Evolutionary conservation across 2,329 filamentous ascomycete species (phyloP).

Genomic region (Scorias spongiosa): DNA sequence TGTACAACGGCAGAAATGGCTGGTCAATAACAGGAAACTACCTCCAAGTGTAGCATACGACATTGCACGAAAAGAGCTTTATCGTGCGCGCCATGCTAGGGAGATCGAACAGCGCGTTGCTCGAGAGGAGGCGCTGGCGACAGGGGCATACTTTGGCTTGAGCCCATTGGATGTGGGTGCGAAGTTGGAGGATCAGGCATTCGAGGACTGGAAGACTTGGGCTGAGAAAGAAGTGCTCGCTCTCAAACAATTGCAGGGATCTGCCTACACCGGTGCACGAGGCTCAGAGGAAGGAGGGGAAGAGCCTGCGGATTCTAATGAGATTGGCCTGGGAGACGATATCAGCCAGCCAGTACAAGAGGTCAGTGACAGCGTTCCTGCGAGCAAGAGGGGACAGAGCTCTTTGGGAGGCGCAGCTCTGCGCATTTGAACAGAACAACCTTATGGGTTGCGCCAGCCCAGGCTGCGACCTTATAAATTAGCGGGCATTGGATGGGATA

Average conservation of each 20-base stretch:
- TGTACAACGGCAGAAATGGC: conserved; percentile 76
- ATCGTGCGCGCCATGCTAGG: conserved; percentile 63
- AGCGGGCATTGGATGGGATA: too few relatives aligned
- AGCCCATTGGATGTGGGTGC: conserved; percentile 60
- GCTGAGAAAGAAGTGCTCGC: conserved; percentile 41
- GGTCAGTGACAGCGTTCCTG: conserved; percentile 17
- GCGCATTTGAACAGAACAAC: conserved; percentile 15
- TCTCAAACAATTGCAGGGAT: conserved; percentile 31
- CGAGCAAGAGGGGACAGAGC: conserved; percentile 18
- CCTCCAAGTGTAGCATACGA: conserved; percentile 60
- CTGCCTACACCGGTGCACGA: conserved; percentile 23
- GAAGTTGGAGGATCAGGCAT: conserved; percentile 64
- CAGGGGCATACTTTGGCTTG: conserved; percentile 81
- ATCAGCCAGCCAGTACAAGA: conserved; percentile 23
- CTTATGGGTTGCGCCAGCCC: not conserved
- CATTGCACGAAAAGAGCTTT: conserved; percentile 76
- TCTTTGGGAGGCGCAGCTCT: conserved; percentile 23
- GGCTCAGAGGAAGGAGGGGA: conserved; percentile 13
- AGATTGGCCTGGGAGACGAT: conserved; percentile 1
- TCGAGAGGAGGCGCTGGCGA: conserved; percentile 69
- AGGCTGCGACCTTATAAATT: too few relatives aligned
- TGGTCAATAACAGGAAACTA: conserved; percentile 42
- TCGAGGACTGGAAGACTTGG: conserved; percentile 76
- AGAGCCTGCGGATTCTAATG: conserved; percentile 15
- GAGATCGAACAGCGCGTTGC: conserved; percentile 74